Base-by-base conservation (phyloP, 805 yeast species). In the Candida stauntonica region DNA sequence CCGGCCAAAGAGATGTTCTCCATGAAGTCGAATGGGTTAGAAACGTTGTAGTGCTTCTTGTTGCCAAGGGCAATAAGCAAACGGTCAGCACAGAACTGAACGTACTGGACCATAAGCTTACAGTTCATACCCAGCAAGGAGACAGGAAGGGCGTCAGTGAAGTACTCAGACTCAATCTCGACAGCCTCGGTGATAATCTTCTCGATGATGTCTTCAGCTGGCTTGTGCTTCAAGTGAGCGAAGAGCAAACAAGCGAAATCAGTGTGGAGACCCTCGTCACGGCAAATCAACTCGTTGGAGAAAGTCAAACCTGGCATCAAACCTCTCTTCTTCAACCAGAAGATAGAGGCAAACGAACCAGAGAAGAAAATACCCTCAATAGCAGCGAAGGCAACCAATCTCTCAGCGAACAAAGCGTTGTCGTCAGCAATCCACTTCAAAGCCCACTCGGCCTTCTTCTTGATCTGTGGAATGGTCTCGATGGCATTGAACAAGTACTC, bases 311-410 rank as follows among this genome's bases (percentile, higher is more conserved):
- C 99, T 26, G 99, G 98, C 99, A 91, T 91, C 61, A 91, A 73
- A 63, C 99, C 99, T 67, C 96, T 84, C 79, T 91, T 91, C 79
- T 93, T 91, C 61, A 91, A 79, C 99, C 99, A 91, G 73, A 91
- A 91, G 62, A 91, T 88, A 38, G 98, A 88, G 35, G 99, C 99
- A 62, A 91, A 91, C 3, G 98, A 93, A 48, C 99, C 99, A 32
- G 95, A 84, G 76, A 91, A 91, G 81, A 91, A 91, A 48, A 93
- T 86, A 72, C 99, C 99, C 71, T 91, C 99, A 44, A 91, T 96
- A 46, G 99, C 97, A 47, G 98, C 98, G 60, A 93, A 91, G 15
- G 99, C 99, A 46, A 93, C 94, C 57, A 91, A 77, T 64, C 99
- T 83, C 75, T 91, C 98, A 55, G 81, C 97, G 57, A 87, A 91